A percentile compares a stretch with the other conserved stretches of the same genome.
These are phyloP conservation scores for Cicer judaicum DNA, from an alignment of 306 rosid species.

Conservation along the genomic window DNA sequence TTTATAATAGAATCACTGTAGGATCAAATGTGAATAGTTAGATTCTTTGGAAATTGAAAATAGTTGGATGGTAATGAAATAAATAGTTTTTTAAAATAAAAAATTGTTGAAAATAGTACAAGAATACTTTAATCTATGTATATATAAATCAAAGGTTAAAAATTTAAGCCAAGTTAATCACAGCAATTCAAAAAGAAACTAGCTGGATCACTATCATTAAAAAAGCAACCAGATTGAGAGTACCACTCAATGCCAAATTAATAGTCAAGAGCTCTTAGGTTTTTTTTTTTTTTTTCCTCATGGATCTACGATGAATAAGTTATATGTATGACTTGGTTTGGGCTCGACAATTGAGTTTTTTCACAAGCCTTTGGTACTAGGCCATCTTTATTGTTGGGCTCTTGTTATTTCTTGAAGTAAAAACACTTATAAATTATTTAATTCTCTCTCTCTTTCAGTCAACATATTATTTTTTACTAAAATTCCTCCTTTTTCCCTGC, in stretches of 20 bases:
- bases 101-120: not conserved
- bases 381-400: too few species aligned
- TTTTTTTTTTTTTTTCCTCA: not conserved
- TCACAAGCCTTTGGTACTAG: too few species aligned
- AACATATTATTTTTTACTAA: too few species aligned
- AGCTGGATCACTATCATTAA: conserved; percentile 9
- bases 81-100: not conserved
- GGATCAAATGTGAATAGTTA: conserved; percentile 27
- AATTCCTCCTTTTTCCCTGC: too few species aligned
- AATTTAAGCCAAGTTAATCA: not conserved
- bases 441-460: too few species aligned
- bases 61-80: not conserved
- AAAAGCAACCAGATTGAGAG: not conserved
- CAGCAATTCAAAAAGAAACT: not conserved
- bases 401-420: too few species aligned
- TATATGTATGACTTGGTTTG: too few species aligned
- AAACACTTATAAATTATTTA: too few species aligned
- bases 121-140: not conserved
- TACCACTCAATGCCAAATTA: not conserved
- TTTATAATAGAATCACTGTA: not conserved
- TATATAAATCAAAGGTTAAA: not conserved
- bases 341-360: too few species aligned
- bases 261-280: not conserved
- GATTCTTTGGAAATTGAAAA: not conserved
- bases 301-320: too few species aligned